Evolutionary conservation across 805 yeast species (phyloP), one percentile per base, ranked within the genome.

Genomic region (Metschnikowia kunwiensis): DNA sequence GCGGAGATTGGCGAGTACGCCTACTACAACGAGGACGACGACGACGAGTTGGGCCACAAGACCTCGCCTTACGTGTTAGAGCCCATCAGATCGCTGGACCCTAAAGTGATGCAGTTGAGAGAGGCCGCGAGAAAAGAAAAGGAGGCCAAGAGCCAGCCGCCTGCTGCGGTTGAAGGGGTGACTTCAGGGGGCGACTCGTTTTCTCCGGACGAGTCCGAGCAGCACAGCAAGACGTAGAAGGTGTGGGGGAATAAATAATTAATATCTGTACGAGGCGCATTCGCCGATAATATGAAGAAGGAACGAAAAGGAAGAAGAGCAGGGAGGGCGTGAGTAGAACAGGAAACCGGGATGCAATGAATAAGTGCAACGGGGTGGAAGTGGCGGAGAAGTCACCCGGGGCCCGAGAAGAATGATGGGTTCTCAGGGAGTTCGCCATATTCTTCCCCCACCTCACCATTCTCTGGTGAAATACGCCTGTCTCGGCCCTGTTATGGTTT

Each of bases 1-100:
- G 80, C 87, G 14, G 88, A 89, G 70, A 86, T 88, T 55, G 96
- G 96, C 51, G 97, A 89, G 63, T 80, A 77, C 59, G 85, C 94
- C 42, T 85, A 74, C 58, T 85, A 74, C 58, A 66, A 68, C 47
- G 86, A 80, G 47, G 81, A 79, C 28, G 75, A 72, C 38, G 50
- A 44, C 18, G 72, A 49, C 15, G 44, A 38, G 10, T 28, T 46
- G 48, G 64, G 59, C 15, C 54, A 51, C n/a, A 47, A 50, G 31
- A 30, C 48, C 10, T 47, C 51, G 15, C 64, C 73, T 7, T 84
- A 73, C 63, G 78, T 83, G 40, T 80, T 88, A 49, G 88, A 84
- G 67, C 93, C 94, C 46, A 71, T 82, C 42, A 78, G 91, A 69
- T 80, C 87, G 3, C 63, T 65, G 34, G 70, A 63, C 29, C 67